Evolutionary conservation across 2,329 filamentous ascomycete species (phyloP), one percentile per base, ranked within the genome.

Genomic region (Hirsutella thompsonii): DNA sequence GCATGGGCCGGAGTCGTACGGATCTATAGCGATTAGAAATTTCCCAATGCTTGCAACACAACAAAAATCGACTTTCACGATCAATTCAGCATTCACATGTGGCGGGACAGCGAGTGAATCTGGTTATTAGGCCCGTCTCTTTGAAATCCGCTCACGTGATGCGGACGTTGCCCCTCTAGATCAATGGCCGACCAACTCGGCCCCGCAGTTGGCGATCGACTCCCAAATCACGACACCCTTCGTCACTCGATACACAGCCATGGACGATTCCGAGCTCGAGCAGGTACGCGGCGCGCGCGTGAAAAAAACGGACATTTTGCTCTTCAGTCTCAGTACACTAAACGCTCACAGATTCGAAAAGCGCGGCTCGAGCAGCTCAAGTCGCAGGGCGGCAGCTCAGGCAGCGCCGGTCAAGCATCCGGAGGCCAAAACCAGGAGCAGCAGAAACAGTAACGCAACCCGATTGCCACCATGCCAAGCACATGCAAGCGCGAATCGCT

Each of bases 331-430:
- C 23, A 26, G 11, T 26, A 9, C 6, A 14, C 18, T 36, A 10
- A 21, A 5, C 4, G 16, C 23, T 18, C 5, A 13, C 55, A 94
- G 83, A 95, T 96, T 58, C 74, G 90, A 59, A 83, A 86, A 62
- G 90, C 90, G 55, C 87, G 92, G 47, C 80, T 95, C 41, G 85
- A 90, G 63, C 89, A 98, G 68, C 81, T 96, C 50, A 92, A 93
- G 63, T 74, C 88, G 53, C 70, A 83, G 62, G 66, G 72, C 47
- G 69, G 68, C 45, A 72, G 69, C 43, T 64, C 62, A 40, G 63
- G 64, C 37, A 64, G 67, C 45, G 64, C 65, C 44, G 60, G 66
- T 38, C 37, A 36, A 19, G 32, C 49, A 4, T 47, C 49, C 32
- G 63, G 64, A 45, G 69, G 60, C 40, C 62, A 65, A 39, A 66